Evolutionary conservation across 208 protist genomes (phyloP).

Genomic region (Leishmania major): DNA sequence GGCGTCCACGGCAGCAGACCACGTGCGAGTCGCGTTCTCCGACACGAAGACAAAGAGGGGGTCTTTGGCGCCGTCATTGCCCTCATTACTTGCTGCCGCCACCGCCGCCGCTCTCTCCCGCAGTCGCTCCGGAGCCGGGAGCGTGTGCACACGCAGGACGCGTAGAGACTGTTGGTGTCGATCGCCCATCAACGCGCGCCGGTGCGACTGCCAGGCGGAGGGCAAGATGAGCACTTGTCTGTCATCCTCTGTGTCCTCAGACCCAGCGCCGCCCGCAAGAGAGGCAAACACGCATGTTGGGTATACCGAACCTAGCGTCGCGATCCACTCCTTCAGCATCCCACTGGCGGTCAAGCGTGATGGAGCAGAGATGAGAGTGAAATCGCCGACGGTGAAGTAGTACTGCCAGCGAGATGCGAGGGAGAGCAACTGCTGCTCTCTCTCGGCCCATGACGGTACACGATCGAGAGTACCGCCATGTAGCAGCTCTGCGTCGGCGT

Average conservation of each 20-base stretch:
- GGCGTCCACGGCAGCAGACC: constrained; percentile 1
- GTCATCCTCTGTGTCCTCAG: not conserved
- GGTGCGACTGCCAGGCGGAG: not conserved
- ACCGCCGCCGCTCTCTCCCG: not conserved
- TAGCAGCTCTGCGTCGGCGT: constrained; percentile 16
- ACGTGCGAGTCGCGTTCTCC: not conserved
- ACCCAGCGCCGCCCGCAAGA: not conserved
- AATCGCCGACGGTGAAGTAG: constrained; percentile 14
- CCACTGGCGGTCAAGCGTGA: not conserved
- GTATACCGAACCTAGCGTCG: constrained; percentile 4
- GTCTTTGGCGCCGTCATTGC: not conserved
- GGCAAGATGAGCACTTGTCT: not conserved
- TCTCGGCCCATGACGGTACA: not conserved
- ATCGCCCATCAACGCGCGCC: constrained; percentile 4
- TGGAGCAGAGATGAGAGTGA: constrained; percentile 12
- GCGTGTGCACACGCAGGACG: constrained; percentile 9
- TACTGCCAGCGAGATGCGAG: constrained; percentile 21
- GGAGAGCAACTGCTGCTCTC: not conserved
- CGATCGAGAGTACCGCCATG: constrained; percentile 7
- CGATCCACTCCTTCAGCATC: constrained; percentile 12
- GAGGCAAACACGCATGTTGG: constrained; percentile 6
- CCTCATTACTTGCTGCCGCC: not conserved
- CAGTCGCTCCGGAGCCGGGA: constrained; percentile 1
- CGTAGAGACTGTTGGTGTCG: constrained; percentile 1
- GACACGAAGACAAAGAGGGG: constrained; percentile 12